Percentiles rank a stretch among this genome's conserved stretches.
Evolutionary conservation across 805 yeast species (phyloP).

Genomic region (Isabelozyma gotoi): DNA sequence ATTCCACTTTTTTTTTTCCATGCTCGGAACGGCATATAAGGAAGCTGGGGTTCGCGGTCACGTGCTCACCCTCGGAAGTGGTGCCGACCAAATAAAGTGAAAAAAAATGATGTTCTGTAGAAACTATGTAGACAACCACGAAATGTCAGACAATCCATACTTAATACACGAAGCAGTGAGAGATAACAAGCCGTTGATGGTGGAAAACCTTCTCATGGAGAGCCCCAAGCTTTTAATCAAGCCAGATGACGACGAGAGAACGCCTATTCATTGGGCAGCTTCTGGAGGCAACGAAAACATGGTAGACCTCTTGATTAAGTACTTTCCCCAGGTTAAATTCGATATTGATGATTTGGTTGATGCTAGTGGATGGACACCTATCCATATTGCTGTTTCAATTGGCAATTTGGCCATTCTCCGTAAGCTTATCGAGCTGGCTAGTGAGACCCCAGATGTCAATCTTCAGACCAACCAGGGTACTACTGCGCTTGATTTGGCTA

Average conservation of each 20-base stretch:
- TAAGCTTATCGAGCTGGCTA: slow-evolving; percentile 38
- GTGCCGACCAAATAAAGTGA: neutral
- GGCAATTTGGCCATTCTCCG: slow-evolving; percentile 60
- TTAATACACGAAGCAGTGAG: slow-evolving; percentile 64
- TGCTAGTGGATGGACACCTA: slow-evolving; percentile 83
- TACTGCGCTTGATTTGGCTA: slow-evolving; percentile 75
- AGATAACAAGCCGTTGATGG: slow-evolving; percentile 54
- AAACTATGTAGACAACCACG: neutral
- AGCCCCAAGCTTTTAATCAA: slow-evolving; percentile 47
- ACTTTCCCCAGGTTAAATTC: neutral
- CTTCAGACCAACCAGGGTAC: slow-evolving; percentile 65
- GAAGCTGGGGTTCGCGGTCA: neutral
- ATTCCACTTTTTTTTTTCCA: neutral
- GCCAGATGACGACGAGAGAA: slow-evolving; percentile 72
- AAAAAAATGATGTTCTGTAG: neutral
- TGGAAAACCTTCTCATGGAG: slow-evolving; percentile 48
- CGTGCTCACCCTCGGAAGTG: neutral
- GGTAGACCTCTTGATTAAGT: slow-evolving; percentile 37
- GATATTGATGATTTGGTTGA: slow-evolving; percentile 66
- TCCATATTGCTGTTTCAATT: slow-evolving; percentile 78
- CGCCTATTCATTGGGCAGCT: slow-evolving; percentile 88
- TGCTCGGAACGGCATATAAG: neutral
- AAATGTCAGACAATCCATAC: slow-evolving; percentile 8
- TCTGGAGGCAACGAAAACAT: slow-evolving; percentile 57
- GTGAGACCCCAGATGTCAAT: slow-evolving; percentile 62